Evolutionary conservation across 768 basidiomycete species (phyloP), one percentile per base, ranked within the genome.

Genomic region (Lactifluus pinguis): DNA sequence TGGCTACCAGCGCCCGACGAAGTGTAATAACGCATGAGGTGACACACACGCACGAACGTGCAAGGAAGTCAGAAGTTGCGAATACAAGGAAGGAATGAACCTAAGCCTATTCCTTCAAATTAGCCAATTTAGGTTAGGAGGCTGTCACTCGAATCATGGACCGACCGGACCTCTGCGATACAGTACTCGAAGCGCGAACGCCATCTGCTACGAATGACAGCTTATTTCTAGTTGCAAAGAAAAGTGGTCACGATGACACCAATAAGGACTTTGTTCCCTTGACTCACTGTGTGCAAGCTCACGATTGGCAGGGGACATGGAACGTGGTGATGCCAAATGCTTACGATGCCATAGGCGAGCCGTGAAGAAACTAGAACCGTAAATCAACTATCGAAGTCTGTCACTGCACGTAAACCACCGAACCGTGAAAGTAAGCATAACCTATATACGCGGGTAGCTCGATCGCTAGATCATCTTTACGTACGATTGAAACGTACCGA

Each of bases 321-420:
- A 25, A 14, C 41, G 29, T 25, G 8, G 29, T 21, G 14, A 30
- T 15, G 17, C 9, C 10, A 10, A 30, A 53, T 10, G 19, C 60
- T 55, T 15, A 61, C 60, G 49, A 41, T 55, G 38, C 60, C 60
- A 61, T 21, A 61, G 11, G 19, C 60, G 60, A 15, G 49, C 30
- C 19, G 49, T 55, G 42, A 61, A 55, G 39, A 61, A 61, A 49
- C 53, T 56, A 36, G 30, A 41, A 32, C 2, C 11, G 34, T 25
- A 6, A n/a, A 11, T 36, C 36, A 53, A 21, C 19, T n/a, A 30
- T 49, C 41, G 32, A 6, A 30, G 13, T 4, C 29, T n/a, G n/a
- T 11, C 21, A 19, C 13, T 11, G 14, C 13, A 19, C 11, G 29
- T 54, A 44, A 25, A n/a, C 60, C 53, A 55, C 19, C 48, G 60